phyloP scores from a whole-genome alignment of 1,139 yeast genomes.

The Barnettozyma hawaiiensis region DNA sequence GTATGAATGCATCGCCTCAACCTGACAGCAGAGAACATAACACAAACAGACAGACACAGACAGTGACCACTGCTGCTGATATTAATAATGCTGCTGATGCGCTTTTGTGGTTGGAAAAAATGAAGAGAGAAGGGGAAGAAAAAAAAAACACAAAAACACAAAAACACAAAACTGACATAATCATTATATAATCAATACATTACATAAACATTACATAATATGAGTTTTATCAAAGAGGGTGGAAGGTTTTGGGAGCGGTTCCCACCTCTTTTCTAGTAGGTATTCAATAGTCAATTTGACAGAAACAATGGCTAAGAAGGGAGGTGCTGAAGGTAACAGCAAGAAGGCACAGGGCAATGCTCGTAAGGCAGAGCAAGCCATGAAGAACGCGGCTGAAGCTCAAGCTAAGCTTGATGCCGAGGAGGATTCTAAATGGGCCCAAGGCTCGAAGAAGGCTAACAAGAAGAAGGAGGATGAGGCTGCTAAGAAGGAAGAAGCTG shows the following conservation, averaged over 20 bases:
- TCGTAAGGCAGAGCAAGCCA: conserved; percentile 62
- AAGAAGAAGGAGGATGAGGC: conserved; percentile 64
- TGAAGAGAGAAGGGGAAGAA: not conserved
- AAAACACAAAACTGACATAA: no score
- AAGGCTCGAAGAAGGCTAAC: conserved; percentile 66
- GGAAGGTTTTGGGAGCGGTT: no score
- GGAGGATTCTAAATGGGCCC: conserved; percentile 64
- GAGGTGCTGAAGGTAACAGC: conserved; percentile 43
- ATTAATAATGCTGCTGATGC: no score
- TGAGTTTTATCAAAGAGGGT: no score
- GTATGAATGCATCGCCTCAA: conserved; percentile 4
- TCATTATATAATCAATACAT: no score
- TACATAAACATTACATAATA: no score
- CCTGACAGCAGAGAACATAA: conserved; percentile 6
- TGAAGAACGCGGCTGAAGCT: conserved; percentile 53
- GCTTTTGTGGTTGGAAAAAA: no score
- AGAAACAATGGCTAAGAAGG: conserved; percentile 49
- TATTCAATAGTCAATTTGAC: not conserved
- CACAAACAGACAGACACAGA: not conserved
- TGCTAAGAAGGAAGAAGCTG: conserved; percentile 58
- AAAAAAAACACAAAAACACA: not conserved
- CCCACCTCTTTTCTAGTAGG: no score
- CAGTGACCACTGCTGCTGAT: not conserved
- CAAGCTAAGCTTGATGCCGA: conserved; percentile 43
- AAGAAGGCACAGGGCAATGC: conserved; percentile 70